A percentile compares a stretch with the other conserved stretches of the same genome.
These are phyloP conservation scores for Amborella trichopoda DNA, from an alignment of 164 flowering plant species.

Conservation along the genomic window DNA sequence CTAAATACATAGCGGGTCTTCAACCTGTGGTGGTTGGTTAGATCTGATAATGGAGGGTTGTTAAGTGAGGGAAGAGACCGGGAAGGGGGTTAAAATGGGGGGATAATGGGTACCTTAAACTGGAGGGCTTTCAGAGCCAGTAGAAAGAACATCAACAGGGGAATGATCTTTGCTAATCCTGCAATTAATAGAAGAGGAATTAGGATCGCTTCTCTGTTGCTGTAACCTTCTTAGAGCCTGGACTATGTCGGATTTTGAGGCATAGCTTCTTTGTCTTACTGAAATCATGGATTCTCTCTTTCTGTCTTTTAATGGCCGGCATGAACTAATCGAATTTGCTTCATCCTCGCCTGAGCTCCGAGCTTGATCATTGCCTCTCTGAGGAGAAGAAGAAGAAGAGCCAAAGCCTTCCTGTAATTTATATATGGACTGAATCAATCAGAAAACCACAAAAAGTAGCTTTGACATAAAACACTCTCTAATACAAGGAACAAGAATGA, in stretches of 20 bases:
- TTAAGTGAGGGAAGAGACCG: too few relatives aligned
- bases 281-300: not conserved
- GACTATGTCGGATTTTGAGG: slow-evolving; percentile 1
- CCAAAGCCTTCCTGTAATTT: too few relatives aligned
- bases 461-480: slow-evolving; percentile 2
- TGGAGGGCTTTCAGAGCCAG: slow-evolving; percentile 1
- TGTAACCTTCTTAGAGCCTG: slow-evolving; percentile 6
- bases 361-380: too few relatives aligned
- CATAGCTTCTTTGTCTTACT: not conserved
- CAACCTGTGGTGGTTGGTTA: too few relatives aligned
- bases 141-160: slow-evolving; percentile 10
- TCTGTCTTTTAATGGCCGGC: slow-evolving; percentile 6
- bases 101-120: too few relatives aligned
- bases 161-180: slow-evolving; percentile 3
- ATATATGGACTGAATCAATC: too few relatives aligned
- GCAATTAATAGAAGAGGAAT: not conserved
- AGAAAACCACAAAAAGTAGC: too few relatives aligned
- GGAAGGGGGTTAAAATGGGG: too few relatives aligned
- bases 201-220: slow-evolving; percentile 2
- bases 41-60: too few relatives aligned
- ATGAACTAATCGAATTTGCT: not conserved
- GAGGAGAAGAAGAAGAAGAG: too few relatives aligned
- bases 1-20: too few relatives aligned
- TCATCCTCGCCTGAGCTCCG: too few relatives aligned
- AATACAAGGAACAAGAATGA: not conserved